Evolutionary conservation across 345 rosid species (phyloP), one percentile per base, ranked within the genome.

Genomic region (Salix arbutifolia): DNA sequence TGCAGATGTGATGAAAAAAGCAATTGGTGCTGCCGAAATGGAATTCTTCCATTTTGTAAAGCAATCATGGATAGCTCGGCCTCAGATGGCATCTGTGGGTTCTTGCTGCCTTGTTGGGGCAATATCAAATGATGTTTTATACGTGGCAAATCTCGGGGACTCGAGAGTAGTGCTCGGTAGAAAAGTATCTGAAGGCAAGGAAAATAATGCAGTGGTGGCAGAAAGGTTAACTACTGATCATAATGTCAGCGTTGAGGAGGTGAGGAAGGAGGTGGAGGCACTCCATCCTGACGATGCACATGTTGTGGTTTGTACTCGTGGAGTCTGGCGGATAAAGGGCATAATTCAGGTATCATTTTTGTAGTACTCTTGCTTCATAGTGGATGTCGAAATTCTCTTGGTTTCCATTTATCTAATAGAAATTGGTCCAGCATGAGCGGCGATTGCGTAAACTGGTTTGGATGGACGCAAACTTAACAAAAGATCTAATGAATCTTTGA

Each of bases 261-360:
- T 90, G n/a, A 90, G 94, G 78, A 88, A 87, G 78, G 94, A 90
- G 84, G 90, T 90, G 33, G 85, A 75, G 74, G 90, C 91, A 14
- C 94, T 88, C 60, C 94, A 90, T 80, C 94, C 94, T 2, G 91
- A 87, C 76, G 94, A 90, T 85, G 67, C 90, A 6, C 85, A 86
- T 60, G 52, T 87, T 33, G 94, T 90, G 28, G 85, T 87, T 48
- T 77, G 78, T 74, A 83, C 74, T 58, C 90, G 71, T 6, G 94
- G 94, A 8, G 94, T 87, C 76, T 90, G 94, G 94, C 83, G 91
- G 62, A 86, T 90, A 9, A 90, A 86, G 87, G 94, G 94, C 73
- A 88, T 90, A 75, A 88, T 90, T 84, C 94, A 90, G 94, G 94
- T 90, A 81, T 38, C 37, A 7, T 33, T 6, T 11, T 62, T 69